A percentile compares a stretch with the other conserved stretches of the same genome.
Evolutionary conservation across 805 yeast species (phyloP).

Genomic region (Lachancea dasiensis): DNA sequence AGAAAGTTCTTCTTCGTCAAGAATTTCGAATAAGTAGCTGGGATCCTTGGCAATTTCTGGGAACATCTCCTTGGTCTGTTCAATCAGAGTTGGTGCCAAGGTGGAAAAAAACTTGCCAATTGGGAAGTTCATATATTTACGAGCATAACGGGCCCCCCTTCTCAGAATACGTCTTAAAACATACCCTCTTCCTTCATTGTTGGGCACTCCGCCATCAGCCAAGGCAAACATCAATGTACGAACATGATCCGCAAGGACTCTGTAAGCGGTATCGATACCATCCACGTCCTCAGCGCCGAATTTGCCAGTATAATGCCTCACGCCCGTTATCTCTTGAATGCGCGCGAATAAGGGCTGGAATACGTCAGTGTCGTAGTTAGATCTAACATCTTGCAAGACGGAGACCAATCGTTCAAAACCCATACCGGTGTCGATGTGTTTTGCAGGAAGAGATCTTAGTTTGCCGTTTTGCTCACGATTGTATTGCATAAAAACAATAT

Average conservation of each 20-base stretch:
- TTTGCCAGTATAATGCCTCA: conserved; percentile 83
- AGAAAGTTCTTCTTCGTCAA: conserved; percentile 93
- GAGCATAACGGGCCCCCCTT: conserved; percentile 95
- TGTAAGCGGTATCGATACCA: conserved; percentile 95
- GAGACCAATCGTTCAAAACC: conserved; percentile 98
- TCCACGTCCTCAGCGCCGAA: conserved; percentile 90
- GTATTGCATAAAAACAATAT: conserved; percentile 92
- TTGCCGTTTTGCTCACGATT: conserved; percentile 88
- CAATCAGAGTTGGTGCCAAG: conserved; percentile 87
- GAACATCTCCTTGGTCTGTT: conserved; percentile 79
- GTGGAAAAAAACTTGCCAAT: conserved; percentile 91
- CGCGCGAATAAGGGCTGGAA: conserved; percentile 80
- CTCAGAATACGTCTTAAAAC: conserved; percentile 94
- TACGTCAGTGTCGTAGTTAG: conserved; percentile 97
- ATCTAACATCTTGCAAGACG: conserved; percentile 79
- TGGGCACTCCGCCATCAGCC: conserved; percentile 99
- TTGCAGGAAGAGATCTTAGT: conserved; percentile 79
- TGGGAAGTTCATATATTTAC: conserved; percentile 94
- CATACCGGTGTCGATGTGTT: conserved; percentile 97
- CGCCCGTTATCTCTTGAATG: conserved; percentile 91
- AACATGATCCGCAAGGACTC: conserved; percentile 97
- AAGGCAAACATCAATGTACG: conserved; percentile 94
- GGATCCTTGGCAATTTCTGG: conserved; percentile 81
- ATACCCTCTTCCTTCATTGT: conserved; percentile 98
- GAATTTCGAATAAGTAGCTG: conserved; percentile 74